Evolutionary conservation across 768 basidiomycete genomes (phyloP).

Genomic region (Macrolepiota fuliginosa): DNA sequence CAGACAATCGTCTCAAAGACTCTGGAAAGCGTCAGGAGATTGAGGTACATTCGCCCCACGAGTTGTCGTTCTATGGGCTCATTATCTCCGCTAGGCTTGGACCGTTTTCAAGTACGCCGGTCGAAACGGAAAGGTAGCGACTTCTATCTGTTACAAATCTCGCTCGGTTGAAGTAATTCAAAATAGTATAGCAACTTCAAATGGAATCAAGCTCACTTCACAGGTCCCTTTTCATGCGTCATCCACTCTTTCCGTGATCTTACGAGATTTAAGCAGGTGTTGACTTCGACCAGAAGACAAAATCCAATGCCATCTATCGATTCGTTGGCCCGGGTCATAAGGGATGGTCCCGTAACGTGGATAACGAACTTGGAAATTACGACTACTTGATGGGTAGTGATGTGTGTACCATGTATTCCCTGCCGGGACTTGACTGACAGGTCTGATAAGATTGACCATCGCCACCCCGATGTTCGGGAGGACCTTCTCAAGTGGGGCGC

Average conservation of each 20-base stretch:
- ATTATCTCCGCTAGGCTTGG: constrained; percentile 55
- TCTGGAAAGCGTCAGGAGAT: constrained; percentile 62
- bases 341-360: constrained; percentile 82
- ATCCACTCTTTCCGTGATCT: background rate
- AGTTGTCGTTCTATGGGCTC: background rate
- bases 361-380: constrained; percentile 84
- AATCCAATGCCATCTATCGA: constrained; percentile 64
- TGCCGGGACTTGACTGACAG: constrained; percentile 3
- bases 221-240: constrained; percentile 42
- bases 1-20: constrained; percentile 61
- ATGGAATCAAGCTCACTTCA: constrained; percentile 81
- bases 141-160: background rate
- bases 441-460: constrained; percentile 69
- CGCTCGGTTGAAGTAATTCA: background rate
- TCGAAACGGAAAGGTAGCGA: constrained; percentile 61
- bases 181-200: constrained; percentile 59
- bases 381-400: constrained; percentile 79
- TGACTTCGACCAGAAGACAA: constrained; percentile 78
- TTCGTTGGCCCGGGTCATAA: constrained; percentile 65
- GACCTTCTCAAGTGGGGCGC: constrained; percentile 77
- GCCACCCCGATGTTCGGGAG: constrained; percentile 74
- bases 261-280: constrained; percentile 45
- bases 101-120: constrained; percentile 86
- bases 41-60: constrained; percentile 41
- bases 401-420: constrained; percentile 30